phyloP scores from a whole-genome alignment of 1,284 basidiomycete species.

The Tilletia horrida region DNA sequence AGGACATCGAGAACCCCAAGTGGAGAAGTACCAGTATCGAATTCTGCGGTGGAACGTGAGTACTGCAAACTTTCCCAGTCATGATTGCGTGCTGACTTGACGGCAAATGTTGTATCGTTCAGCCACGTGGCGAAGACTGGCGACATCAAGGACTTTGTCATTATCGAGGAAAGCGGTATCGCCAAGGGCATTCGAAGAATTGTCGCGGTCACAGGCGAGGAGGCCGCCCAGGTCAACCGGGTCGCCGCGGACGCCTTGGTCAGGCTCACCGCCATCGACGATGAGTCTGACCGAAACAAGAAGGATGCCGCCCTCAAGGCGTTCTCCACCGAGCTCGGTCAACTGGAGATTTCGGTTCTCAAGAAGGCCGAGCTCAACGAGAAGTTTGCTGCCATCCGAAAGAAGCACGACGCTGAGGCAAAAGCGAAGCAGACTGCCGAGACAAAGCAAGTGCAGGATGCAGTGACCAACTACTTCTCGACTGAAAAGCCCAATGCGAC shows the following conservation, averaged over 20 bases:
- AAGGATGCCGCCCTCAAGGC: slow-evolving; percentile 82
- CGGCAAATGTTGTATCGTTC: slow-evolving; percentile 12
- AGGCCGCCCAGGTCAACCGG: slow-evolving; percentile 77
- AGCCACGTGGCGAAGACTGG: slow-evolving; percentile 91
- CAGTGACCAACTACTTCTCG: slow-evolving; percentile 70
- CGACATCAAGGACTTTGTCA: slow-evolving; percentile 91
- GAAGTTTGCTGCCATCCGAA: slow-evolving; percentile 68
- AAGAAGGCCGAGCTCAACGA: slow-evolving; percentile 78
- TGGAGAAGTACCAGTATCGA: slow-evolving; percentile 90
- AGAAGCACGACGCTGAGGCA: slow-evolving; percentile 76
- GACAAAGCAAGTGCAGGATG: slow-evolving; percentile 76
- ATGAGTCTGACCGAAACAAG: slow-evolving; percentile 66
- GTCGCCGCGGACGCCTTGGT: slow-evolving; percentile 67
- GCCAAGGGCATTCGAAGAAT: slow-evolving; percentile 96
- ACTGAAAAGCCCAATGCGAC: slow-evolving; percentile 69
- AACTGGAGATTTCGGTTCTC: slow-evolving; percentile 81
- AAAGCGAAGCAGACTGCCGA: slow-evolving; percentile 77
- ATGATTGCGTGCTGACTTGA: slow-evolving; percentile 3
- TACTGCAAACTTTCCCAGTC: neutral
- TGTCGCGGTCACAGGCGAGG: slow-evolving; percentile 88
- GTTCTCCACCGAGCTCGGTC: slow-evolving; percentile 80
- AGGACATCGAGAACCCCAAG: slow-evolving; percentile 79
- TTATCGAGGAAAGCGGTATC: slow-evolving; percentile 92
- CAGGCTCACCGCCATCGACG: slow-evolving; percentile 67
- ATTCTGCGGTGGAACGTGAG: slow-evolving; percentile 87